Evolutionary conservation across 2,329 filamentous ascomycete genomes (phyloP).

Genomic region (Ophiognomonia clavigignenti-juglandacearum): DNA sequence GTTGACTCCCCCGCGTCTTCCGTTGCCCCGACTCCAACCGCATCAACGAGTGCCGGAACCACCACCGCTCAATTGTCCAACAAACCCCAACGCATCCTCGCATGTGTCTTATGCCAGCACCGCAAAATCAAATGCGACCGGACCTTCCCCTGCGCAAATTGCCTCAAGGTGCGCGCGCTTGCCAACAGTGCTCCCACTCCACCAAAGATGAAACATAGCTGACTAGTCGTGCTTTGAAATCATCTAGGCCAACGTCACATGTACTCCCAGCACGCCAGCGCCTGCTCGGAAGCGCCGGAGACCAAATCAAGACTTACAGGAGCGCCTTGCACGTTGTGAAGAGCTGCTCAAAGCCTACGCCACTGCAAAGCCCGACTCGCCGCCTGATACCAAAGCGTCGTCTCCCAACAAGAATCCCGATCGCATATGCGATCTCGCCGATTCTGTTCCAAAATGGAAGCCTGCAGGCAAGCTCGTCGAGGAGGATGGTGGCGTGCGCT

Average conservation of each 20-base stretch:
- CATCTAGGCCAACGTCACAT: conserved; percentile 51
- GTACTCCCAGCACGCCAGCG: conserved; percentile 55
- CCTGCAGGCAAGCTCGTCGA: conserved; percentile 49
- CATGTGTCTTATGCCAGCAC: conserved; percentile 54
- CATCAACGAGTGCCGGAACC: neutral
- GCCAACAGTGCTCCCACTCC: too few species aligned
- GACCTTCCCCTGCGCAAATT: conserved; percentile 55
- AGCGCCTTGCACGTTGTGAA: conserved; percentile 54
- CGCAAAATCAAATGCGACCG: conserved; percentile 61
- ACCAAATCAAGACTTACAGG: conserved; percentile 58
- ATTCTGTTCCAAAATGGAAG: conserved; percentile 34
- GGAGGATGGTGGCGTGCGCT: conserved; percentile 50
- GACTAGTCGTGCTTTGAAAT: too few species aligned
- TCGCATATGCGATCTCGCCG: conserved; percentile 24
- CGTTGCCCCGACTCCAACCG: neutral
- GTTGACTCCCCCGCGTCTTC: conserved; percentile 4
- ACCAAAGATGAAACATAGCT: conserved; percentile 16
- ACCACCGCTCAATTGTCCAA: neutral
- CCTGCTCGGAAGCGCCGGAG: conserved; percentile 54
- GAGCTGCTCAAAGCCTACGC: conserved; percentile 55
- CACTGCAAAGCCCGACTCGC: conserved; percentile 24
- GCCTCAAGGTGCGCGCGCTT: conserved; percentile 55
- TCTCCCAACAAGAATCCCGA: conserved; percentile 7
- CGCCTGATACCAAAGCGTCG: conserved; percentile 18
- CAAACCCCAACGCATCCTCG: conserved; percentile 43